Evolutionary conservation across 805 yeast genomes (phyloP).

Genomic region (Metschnikowia shivogae): DNA sequence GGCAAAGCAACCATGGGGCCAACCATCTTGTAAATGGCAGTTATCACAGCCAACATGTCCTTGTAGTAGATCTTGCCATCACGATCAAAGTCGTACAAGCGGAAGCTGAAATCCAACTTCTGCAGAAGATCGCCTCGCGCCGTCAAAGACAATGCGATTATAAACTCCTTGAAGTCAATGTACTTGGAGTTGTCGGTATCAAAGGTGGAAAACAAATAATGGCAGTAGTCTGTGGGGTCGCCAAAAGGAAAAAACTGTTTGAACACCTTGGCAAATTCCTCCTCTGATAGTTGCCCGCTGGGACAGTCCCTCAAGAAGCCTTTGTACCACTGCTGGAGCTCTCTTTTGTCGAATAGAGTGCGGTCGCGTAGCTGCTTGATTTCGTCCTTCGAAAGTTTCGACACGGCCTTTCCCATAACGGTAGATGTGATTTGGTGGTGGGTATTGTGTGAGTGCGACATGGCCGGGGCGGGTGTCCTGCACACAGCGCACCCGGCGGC

Average conservation of each 20-base stretch:
- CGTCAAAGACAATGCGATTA: conserved; percentile 79
- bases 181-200: conserved; percentile 77
- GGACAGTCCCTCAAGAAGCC: conserved; percentile 95
- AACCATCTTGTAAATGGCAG: conserved; percentile 89
- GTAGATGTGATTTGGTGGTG: not conserved
- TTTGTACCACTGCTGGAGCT: conserved; percentile 97
- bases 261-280: conserved; percentile 87
- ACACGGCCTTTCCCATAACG: conserved; percentile 89
- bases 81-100: conserved; percentile 75
- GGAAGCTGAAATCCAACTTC: conserved; percentile 85
- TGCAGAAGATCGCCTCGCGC: conserved; percentile 83
- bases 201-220: conserved; percentile 81
- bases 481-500: not conserved
- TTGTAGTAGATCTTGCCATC: conserved; percentile 72
- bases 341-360: conserved; percentile 89
- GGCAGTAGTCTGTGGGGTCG: conserved; percentile 88
- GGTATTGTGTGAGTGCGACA: not conserved
- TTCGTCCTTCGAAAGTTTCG: conserved; percentile 89
- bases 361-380: conserved; percentile 74
- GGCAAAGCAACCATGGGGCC: conserved; percentile 89
- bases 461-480: not conserved
- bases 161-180: conserved; percentile 90
- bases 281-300: conserved; percentile 76
- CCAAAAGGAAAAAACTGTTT: conserved; percentile 98
- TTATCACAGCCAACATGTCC: conserved; percentile 76